Base-by-base conservation (phyloP, 441 rosid species). In the Dalechampia spathulata region DNA sequence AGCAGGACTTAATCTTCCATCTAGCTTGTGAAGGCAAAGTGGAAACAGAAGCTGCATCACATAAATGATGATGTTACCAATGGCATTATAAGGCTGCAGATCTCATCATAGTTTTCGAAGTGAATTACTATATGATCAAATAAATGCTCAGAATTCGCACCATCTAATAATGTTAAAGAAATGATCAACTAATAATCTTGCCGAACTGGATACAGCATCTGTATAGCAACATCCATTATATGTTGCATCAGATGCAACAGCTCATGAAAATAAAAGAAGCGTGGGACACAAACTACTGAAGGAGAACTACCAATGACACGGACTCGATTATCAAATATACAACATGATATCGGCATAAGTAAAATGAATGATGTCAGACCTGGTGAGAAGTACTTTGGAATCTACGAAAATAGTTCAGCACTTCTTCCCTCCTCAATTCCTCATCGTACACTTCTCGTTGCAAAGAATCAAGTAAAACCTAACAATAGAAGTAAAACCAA, bases 371-470 rank as follows among this genome's bases (percentile, higher is more conserved):
- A 21, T 38, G 42, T 17, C 77, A 51, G 65, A 91, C 97, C 95
- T 80, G 85, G 46, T 70, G 86, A 66, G 96, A 79, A 75, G 79
- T 62, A 56, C 66, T 78, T 69, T 85, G 92, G 73, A 83, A 86
- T 63, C 90, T 75, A 19, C 80, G 81, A 57, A 87, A 79, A 75
- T 63, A 93, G 80, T 79, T 81, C 39, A 87, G 71, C 70, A 89
- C 71, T 53, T 93, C 95, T 60, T 93, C 96, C 74, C 78, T 78
- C 77, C 93, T 81, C 56, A 93, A 66, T 53, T 89, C 95, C 49
- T 87, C 99, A 68, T 87, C 95, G 55, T 90, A 89, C 26, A 88
- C 71, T 75, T 93, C 90, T 61, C 82, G 81, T 73, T 85, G 82
- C 68, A 72, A 57, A 38, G 96, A 83, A 74, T 92, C 97, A 50